Evolutionary conservation across 208 protist genomes (phyloP), one percentile per base, ranked within the genome.

Genomic region (Trypanosoma caninum): DNA sequence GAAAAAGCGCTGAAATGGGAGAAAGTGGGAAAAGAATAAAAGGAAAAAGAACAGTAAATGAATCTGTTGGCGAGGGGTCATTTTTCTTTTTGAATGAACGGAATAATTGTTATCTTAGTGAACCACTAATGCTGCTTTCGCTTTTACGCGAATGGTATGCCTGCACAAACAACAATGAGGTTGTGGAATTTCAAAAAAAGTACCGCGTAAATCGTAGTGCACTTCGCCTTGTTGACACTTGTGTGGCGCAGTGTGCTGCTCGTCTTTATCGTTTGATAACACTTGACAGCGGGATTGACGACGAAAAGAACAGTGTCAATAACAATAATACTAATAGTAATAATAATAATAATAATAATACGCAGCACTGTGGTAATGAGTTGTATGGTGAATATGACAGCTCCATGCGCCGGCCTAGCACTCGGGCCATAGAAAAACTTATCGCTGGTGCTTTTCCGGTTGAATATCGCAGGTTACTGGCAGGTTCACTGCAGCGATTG

Each of bases 61-160:
- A 44, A 45, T 16, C 9, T n/a, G 20, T 34, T 3, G 53, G 63
- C n/a, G n/a, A n/a, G n/a, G n/a, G n/a, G n/a, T n/a, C n/a, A n/a
- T n/a, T n/a, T n/a, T n/a, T n/a, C n/a, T n/a, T n/a, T n/a, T n/a
- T n/a, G 13, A 37, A 62, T 22, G 34, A 45, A 27, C 13, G 20
- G 28, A 28, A 30, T 31, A 25, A 9, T 8, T 61, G 64, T 20
- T 57, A 78, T n/a, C 72, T 90, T 7, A 93, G 86, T 48, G 86
- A 93, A 47, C 86, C 86, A 14, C 66, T 93, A 31, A 38, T 89
- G 62, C 55, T 87, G 50, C 72, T 71, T 0, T 70, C 76, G 7
- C n/a, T 93, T 3, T 25, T 93, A 48, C 71, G 59, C 31, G 62
- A 76, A 14, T 89, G 86, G 82, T 93, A 90, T 55, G 48, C 77